Conservation (phyloP, 768 basidiomycete species). For the Strobilomyces echinocephalus region DNA sequence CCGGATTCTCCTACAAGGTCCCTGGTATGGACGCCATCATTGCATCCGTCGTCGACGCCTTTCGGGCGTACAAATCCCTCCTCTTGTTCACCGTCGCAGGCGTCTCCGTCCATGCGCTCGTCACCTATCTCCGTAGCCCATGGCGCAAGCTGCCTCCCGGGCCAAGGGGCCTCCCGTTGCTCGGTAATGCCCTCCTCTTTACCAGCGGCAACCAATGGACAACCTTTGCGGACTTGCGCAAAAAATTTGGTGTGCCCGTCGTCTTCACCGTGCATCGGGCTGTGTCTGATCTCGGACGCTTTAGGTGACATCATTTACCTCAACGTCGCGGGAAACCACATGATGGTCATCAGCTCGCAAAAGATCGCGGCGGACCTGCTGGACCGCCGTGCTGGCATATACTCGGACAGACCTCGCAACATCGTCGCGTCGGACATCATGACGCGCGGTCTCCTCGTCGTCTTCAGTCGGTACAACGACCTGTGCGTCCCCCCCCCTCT, state of each 20-base stretch:
- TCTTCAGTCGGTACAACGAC: slow-evolving; percentile 16
- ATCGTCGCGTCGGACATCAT: slow-evolving; percentile 31
- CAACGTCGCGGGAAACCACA: slow-evolving; percentile 13
- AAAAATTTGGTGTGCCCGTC: neutral
- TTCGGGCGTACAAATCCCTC: neutral
- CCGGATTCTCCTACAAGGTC: neutral
- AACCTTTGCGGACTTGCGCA: slow-evolving; percentile 1
- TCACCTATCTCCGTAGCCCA: slow-evolving; percentile 2
- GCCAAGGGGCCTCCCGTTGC: slow-evolving; percentile 2
- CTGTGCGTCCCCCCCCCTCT: neutral
- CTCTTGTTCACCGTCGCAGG: neutral
- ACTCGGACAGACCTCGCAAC: slow-evolving; percentile 30
- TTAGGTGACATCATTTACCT: slow-evolving; percentile 4
- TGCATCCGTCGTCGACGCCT: neutral
- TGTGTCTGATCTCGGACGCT: neutral
- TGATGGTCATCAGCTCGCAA: slow-evolving; percentile 31
- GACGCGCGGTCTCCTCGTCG: slow-evolving; percentile 26
- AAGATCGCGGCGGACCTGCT: slow-evolving; percentile 34
- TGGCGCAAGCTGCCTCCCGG: slow-evolving; percentile 6
- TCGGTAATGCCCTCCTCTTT: slow-evolving; percentile 1
- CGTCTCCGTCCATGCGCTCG: neutral
- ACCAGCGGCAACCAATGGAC: neutral
- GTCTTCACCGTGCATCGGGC: neutral
- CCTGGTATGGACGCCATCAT: neutral
- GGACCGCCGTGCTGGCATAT: slow-evolving; percentile 32